Evolutionary conservation across 176 grass and related monocot genomes (phyloP).

Genomic region (Rhynchospora pubera): DNA sequence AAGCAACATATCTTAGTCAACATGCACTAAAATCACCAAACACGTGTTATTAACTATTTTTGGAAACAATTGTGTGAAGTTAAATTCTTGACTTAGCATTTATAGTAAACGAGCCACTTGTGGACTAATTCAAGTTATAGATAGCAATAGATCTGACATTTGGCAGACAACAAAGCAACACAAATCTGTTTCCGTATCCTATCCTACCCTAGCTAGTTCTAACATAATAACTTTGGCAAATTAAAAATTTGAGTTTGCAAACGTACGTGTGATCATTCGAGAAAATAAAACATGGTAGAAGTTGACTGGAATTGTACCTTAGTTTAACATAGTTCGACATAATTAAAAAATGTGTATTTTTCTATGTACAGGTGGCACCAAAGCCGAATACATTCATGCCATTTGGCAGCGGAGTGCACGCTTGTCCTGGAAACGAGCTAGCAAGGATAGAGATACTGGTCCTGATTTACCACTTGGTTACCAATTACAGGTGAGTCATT

Average conservation of each 20-base stretch:
- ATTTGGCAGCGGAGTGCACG: conserved; percentile 77
- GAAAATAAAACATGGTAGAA: background rate
- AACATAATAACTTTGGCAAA: background rate
- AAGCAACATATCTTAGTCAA: background rate
- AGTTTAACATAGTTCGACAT: background rate
- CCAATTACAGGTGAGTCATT: conserved; percentile 58
- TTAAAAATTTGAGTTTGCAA: background rate
- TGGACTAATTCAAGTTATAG: background rate
- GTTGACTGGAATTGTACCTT: background rate
- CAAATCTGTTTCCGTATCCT: no score
- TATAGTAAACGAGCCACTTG: background rate
- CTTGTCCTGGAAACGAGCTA: conserved; percentile 89
- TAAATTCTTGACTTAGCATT: background rate
- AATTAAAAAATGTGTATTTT: background rate
- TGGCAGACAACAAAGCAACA: background rate
- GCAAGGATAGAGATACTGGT: conserved; percentile 91
- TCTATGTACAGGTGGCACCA: conserved; percentile 50
- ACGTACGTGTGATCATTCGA: background rate
- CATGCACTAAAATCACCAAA: background rate
- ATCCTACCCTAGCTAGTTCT: no score
- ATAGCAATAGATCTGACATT: background rate
- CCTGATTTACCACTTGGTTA: conserved; percentile 85
- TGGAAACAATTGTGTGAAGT: background rate
- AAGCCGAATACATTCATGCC: conserved; percentile 83
- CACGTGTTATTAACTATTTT: background rate